Evolutionary conservation across 2,329 filamentous ascomycete genomes (phyloP).

Genomic region (Ceratocystiopsis minuta): DNA sequence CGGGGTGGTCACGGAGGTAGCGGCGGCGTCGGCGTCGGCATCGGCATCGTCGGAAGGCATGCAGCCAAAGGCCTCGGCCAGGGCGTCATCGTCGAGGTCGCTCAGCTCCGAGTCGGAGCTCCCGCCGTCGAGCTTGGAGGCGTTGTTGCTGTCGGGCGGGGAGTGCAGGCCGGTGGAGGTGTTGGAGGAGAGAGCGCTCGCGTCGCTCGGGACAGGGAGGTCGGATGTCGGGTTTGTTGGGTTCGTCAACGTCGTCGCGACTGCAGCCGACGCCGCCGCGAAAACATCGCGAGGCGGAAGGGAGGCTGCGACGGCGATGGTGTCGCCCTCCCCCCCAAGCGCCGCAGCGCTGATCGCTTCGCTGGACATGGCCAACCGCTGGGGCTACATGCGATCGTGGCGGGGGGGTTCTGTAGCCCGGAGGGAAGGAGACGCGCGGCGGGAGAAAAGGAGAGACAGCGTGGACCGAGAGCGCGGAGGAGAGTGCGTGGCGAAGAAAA

Average conservation of each 20-base stretch:
- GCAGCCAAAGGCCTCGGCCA: slow-evolving; percentile 20
- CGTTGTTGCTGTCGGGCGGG: slow-evolving; percentile 45
- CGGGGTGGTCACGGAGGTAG: slow-evolving; percentile 5
- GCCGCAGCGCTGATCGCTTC: slow-evolving; percentile 32
- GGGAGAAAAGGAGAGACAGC: not conserved
- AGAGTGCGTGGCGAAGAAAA: not conserved
- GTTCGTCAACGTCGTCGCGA: slow-evolving; percentile 1
- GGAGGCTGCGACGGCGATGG: slow-evolving; percentile 11
- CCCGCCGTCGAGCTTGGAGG: slow-evolving; percentile 38
- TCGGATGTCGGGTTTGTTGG: not conserved
- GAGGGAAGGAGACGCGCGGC: not conserved
- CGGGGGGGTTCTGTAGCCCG: slow-evolving; percentile 10
- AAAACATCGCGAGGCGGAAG: slow-evolving; percentile 1
- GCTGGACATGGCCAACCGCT: slow-evolving; percentile 29
- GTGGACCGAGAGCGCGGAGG: not conserved
- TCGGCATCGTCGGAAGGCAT: slow-evolving; percentile 8
- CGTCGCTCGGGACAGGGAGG: too few relatives aligned
- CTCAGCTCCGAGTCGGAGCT: slow-evolving; percentile 42
- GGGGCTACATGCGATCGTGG: slow-evolving; percentile 13
- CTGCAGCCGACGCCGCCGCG: slow-evolving; percentile 1
- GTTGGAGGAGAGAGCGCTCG: not conserved
- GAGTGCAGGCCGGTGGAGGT: slow-evolving; percentile 34
- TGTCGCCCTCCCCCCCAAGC: slow-evolving; percentile 19
- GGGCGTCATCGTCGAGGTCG: slow-evolving; percentile 42
- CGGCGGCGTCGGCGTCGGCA: slow-evolving; percentile 6